These are phyloP conservation scores for Fragilariopsis cylindrus DNA, from an alignment of 108 stramenopile genomes.

Conservation along the genomic window DNA sequence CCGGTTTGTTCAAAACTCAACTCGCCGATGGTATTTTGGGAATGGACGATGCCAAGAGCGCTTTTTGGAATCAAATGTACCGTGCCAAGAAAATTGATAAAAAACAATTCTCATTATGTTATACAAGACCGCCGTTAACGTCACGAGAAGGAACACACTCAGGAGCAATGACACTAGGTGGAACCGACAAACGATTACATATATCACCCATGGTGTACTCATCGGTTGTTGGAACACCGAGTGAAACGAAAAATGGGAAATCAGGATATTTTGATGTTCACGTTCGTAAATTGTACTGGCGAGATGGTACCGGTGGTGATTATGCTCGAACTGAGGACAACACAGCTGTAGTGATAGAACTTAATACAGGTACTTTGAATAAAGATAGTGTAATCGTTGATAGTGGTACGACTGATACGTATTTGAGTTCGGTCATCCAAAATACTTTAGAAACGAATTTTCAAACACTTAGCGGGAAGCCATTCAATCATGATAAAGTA, in stretches of 20 bases:
- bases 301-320: slow-evolving; percentile 39
- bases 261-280: slow-evolving; percentile 79
- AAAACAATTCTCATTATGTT: slow-evolving; percentile 68
- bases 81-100: slow-evolving; percentile 24
- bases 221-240: slow-evolving; percentile 18
- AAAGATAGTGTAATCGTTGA: slow-evolving; percentile 94
- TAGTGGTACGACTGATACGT: slow-evolving; percentile 97
- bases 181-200: slow-evolving; percentile 76
- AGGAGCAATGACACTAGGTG: slow-evolving; percentile 90
- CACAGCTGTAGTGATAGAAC: slow-evolving; percentile 27
- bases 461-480: slow-evolving; percentile 57
- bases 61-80: slow-evolving; percentile 79
- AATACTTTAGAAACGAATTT: slow-evolving; percentile 60
- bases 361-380: slow-evolving; percentile 20
- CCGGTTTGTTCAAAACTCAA: slow-evolving; percentile 94
- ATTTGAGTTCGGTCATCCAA: slow-evolving; percentile 60
- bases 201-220: slow-evolving; percentile 81
- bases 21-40: slow-evolving; percentile 97
- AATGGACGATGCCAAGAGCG: slow-evolving; percentile 56
- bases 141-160: slow-evolving; percentile 61
- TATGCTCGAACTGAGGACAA: slow-evolving; percentile 23
- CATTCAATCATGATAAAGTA: slow-evolving; percentile 42
- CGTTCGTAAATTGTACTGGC: slow-evolving; percentile 61
- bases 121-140: slow-evolving; percentile 47
- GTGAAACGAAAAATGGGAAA: not conserved